Evolutionary conservation across 2,329 filamentous ascomycete species (phyloP), one percentile per base, ranked within the genome.

Genomic region (Sphaerulina vaccinii): DNA sequence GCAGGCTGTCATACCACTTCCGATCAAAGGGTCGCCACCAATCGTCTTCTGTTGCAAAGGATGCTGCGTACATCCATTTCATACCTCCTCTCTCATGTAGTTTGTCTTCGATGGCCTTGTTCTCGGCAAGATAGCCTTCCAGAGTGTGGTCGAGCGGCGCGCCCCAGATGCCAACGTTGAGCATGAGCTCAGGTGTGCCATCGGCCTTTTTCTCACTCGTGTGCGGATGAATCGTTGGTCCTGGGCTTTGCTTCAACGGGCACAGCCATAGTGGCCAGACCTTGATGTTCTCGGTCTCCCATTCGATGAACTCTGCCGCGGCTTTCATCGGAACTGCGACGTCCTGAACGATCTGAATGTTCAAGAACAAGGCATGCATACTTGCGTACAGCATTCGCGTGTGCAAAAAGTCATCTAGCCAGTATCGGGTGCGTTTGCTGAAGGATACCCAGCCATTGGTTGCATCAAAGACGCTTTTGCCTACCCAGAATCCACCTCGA

Each of bases 11-110:
- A 55, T 88, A 87, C 62, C 79, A 80, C 6, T 70, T 60, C 29
- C 75, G 72, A 63, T 86, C 79, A 55, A 87, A 88, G 47, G 80
- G 75, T 7, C 72, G 66, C 84, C 85, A 87, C 65, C 88, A 88
- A 57, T 88, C 85, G 0, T 80, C 76, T 63, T 85, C 79, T 2
- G 76, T 80, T 65, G 86, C 86, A 67, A 83, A 87, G 0, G 82
- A 80, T 50, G 87, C 84, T 1, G 84, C 83, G 56, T 88, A 88
- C 1, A 88, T 70, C 74, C 83, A 86, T 68, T 87, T 87, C 73
- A 82, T 83, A 3, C 85, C 85, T 2, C 79, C 75, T 4, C 84
- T 73, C 21, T 79, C 76, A 6, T 75, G 74, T 0, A 87, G 73
- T 49, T 79, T 81, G 7, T 73, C 69, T 68, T 88, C 85, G 1